phyloP scores from a whole-genome alignment of 176 grass and related monocot genomes.

The Hordeum marinum region DNA sequence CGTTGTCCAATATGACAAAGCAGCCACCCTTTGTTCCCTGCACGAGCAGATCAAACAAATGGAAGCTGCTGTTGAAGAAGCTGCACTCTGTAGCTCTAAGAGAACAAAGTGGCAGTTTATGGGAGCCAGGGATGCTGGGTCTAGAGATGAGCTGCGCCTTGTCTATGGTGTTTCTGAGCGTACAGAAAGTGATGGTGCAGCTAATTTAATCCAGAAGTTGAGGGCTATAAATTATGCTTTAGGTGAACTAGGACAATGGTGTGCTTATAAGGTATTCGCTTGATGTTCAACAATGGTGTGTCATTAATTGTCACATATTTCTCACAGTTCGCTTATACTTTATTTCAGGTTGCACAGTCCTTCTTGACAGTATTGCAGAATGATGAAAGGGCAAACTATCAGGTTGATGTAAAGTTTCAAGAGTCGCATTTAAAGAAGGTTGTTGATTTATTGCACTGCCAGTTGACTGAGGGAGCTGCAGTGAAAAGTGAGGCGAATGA shows the following conservation, averaged over 20 bases:
- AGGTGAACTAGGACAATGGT: constrained; percentile 98
- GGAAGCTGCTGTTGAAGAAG: constrained; percentile 80
- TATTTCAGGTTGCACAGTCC: constrained; percentile 80
- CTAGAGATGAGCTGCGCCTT: constrained; percentile 88
- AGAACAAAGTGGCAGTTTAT: constrained; percentile 99
- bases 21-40: constrained; percentile 77
- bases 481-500: constrained; percentile 33
- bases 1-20: constrained; percentile 89
- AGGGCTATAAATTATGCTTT: constrained; percentile 95
- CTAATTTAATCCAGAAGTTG: constrained; percentile 98
- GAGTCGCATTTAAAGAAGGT: constrained; percentile 93
- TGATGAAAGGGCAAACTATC: constrained; percentile 96
- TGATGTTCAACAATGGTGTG: neutral
- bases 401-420: constrained; percentile 98
- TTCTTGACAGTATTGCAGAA: constrained; percentile 94
- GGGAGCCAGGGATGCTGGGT: constrained; percentile 97
- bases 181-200: constrained; percentile 98
- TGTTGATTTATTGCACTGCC: constrained; percentile 79
- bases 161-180: constrained; percentile 99
- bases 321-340: constrained; percentile 27
- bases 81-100: constrained; percentile 78
- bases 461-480: constrained; percentile 82
- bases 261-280: constrained; percentile 77
- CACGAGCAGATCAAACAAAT: constrained; percentile 93
- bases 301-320: constrained; percentile 18